These are phyloP conservation scores for Rhodotorula babjevae DNA, from an alignment of 768 basidiomycete species.

Conservation along the genomic window DNA sequence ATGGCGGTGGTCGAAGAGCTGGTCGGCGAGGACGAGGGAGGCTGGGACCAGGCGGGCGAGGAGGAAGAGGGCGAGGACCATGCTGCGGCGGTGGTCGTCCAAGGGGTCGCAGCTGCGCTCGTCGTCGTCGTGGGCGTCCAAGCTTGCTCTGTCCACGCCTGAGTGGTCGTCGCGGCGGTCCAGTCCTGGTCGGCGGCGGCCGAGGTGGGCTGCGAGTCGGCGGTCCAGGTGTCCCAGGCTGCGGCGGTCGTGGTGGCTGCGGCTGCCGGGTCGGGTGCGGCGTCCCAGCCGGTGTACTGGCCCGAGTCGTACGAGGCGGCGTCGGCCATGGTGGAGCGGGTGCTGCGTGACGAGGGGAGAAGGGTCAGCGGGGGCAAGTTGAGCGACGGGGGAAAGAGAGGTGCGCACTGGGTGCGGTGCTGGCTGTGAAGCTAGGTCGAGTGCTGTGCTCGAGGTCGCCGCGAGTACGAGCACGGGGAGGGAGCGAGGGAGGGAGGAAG, in stretches of 20 bases:
- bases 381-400: background rate
- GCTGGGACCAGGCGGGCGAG: background rate
- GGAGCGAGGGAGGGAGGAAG: no score
- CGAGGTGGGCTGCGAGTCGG: background rate
- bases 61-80: background rate
- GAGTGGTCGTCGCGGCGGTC: background rate
- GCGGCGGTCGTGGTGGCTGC: background rate
- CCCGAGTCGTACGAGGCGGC: constrained; percentile 26
- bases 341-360: background rate
- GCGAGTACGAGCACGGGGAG: no score
- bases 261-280: background rate
- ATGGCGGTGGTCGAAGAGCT: background rate
- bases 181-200: background rate
- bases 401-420: background rate
- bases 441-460: no score
- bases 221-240: background rate
- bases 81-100: background rate
- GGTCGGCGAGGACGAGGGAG: no score
- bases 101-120: no score
- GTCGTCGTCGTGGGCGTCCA: background rate
- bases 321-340: background rate
- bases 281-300: constrained; percentile 22
- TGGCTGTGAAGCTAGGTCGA: no score
- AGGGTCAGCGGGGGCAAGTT: background rate
- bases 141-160: background rate